Evolutionary conservation across 805 yeast genomes (phyloP).

Genomic region (Yamadazyma laniorum): DNA sequence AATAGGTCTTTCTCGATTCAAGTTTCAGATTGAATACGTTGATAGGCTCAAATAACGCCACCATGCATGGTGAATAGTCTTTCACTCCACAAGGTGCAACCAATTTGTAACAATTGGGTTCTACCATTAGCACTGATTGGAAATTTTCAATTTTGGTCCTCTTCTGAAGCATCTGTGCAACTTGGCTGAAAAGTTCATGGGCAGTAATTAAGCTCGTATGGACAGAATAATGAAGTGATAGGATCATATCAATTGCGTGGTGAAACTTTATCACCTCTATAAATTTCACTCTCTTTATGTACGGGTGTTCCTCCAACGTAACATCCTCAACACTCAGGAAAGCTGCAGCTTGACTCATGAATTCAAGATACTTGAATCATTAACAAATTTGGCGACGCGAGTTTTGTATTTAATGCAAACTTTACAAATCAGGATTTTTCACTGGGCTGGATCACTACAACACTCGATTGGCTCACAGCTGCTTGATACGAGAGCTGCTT

Average conservation of each 20-base stretch:
- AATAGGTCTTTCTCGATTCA: conserved; percentile 18
- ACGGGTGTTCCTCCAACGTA: conserved; percentile 1
- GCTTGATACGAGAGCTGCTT: no score
- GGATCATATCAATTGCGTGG: conserved; percentile 30
- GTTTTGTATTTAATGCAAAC: no score
- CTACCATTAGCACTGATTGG: conserved; percentile 18
- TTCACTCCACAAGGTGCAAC: conserved; percentile 7
- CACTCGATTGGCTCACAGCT: no score
- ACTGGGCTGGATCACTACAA: no score
- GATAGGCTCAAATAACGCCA: conserved; percentile 8
- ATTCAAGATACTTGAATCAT: no score
- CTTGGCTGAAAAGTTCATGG: conserved; percentile 19
- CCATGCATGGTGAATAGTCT: conserved; percentile 16
- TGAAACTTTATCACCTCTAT: conserved; percentile 4
- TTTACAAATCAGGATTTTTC: no score
- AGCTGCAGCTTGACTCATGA: conserved; percentile 2
- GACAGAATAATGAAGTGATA: conserved; percentile 33
- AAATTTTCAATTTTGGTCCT: conserved; percentile 20
- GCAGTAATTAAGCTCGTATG: conserved; percentile 29
- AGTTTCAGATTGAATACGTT: conserved; percentile 10
- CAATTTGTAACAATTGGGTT: conserved; percentile 14
- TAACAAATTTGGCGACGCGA: no score
- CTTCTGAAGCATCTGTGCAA: conserved; percentile 17
- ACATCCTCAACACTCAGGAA: neutral
- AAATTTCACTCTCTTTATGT: neutral